phyloP scores from a whole-genome alignment of 108 stramenopile genomes.

The Nannochloropsis granulata region DNA sequence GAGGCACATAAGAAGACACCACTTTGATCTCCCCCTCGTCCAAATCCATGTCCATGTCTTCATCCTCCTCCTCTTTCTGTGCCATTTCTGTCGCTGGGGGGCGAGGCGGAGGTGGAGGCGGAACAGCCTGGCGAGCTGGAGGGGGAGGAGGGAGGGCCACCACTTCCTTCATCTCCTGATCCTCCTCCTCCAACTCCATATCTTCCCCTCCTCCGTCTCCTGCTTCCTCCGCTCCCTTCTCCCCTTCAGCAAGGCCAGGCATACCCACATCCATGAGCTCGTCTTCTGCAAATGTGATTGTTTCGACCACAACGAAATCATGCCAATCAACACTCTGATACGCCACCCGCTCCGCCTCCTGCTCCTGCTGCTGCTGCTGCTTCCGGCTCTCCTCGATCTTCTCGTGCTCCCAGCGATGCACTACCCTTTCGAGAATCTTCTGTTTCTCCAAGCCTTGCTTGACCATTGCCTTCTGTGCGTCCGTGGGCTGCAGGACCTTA shows the following conservation, averaged over 20 bases:
- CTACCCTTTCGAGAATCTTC: constrained; percentile 20
- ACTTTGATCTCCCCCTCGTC: constrained; percentile 54
- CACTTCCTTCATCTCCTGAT: constrained; percentile 33
- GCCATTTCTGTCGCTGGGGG: neutral
- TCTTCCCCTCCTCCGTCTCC: neutral
- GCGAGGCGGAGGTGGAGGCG: constrained; percentile 23
- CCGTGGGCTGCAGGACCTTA: constrained; percentile 48
- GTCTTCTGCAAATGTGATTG: constrained; percentile 76
- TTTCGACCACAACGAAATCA: constrained; percentile 95
- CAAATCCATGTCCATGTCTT: constrained; percentile 46
- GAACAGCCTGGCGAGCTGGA: constrained; percentile 21
- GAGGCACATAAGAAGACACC: constrained; percentile 71
- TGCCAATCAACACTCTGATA: constrained; percentile 80
- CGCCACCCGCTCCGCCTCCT: constrained; percentile 44
- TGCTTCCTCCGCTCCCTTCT: neutral
- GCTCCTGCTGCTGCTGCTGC: constrained; percentile 40
- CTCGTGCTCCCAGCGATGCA: constrained; percentile 42
- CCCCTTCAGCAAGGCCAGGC: neutral
- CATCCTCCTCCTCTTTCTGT: neutral
- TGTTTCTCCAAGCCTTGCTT: constrained; percentile 15
- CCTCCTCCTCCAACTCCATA: constrained; percentile 24
- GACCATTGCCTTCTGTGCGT: constrained; percentile 8
- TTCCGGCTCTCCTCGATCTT: constrained; percentile 48
- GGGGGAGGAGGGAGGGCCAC: constrained; percentile 1
- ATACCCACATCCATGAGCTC: constrained; percentile 1